These are phyloP conservation scores for Morella rubra DNA, from an alignment of 306 rosid genomes.

Conservation along the genomic window DNA sequence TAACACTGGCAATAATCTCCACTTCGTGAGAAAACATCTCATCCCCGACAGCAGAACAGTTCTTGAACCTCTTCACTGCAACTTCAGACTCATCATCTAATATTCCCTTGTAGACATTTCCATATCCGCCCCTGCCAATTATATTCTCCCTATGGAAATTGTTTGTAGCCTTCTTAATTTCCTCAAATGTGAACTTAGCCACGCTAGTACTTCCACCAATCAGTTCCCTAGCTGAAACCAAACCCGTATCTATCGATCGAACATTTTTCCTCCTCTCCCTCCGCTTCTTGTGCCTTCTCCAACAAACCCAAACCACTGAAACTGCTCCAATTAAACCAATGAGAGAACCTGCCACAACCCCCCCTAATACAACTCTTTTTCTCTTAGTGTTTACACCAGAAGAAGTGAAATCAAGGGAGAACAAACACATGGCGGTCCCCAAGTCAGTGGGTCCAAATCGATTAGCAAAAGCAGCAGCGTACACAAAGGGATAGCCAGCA, in stretches of 20 bases:
- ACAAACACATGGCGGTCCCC: conserved; percentile 21
- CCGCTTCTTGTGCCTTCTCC: conserved; percentile 21
- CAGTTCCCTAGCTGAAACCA: background rate
- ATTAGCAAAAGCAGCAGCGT: conserved; percentile 8
- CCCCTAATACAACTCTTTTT: background rate
- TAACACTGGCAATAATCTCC: conserved; percentile 23
- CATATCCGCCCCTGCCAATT: conserved; percentile 20
- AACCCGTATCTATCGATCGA: background rate
- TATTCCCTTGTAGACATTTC: conserved; percentile 17
- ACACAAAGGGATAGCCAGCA: conserved; percentile 16
- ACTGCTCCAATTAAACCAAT: conserved; percentile 13
- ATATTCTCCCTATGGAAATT: conserved; percentile 20
- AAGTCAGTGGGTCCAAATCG: conserved; percentile 6
- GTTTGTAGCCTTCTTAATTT: background rate
- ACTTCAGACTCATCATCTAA: conserved; percentile 26
- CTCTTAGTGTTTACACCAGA: background rate
- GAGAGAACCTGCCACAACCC: background rate
- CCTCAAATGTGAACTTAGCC: conserved; percentile 24
- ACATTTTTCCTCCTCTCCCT: background rate
- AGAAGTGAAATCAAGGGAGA: conserved; percentile 2
- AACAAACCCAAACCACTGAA: conserved; percentile 9
- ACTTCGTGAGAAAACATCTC: conserved; percentile 23
- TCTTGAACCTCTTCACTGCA: conserved; percentile 28
- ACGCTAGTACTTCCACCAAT: background rate
- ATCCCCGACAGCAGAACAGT: conserved; percentile 8